These are phyloP conservation scores for Candida sp. DNA, from an alignment of 1,139 yeast genomes.

Conservation along the genomic window DNA sequence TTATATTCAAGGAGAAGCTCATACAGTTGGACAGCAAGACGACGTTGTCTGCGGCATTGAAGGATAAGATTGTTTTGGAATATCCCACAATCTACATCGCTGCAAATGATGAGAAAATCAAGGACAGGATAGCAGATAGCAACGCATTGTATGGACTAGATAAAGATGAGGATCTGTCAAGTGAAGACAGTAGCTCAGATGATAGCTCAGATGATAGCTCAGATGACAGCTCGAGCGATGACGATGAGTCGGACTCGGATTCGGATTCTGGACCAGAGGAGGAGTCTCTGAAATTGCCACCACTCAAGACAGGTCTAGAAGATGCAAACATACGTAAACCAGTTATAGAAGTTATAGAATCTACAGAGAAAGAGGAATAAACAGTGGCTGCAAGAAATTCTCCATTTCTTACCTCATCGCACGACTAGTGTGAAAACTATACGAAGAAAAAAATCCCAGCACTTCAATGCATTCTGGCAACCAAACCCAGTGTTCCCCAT, in stretches of 20 bases:
- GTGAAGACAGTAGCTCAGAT: conserved; percentile 14
- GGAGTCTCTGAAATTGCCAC: conserved; percentile 21
- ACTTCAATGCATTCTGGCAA: too few species aligned
- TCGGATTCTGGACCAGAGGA: conserved; percentile 22
- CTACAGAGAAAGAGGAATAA: background rate
- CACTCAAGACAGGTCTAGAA: background rate
- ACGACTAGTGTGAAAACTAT: background rate
- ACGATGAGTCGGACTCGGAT: conserved; percentile 7
- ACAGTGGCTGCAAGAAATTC: background rate
- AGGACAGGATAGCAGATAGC: conserved; percentile 16
- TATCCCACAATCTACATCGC: conserved; percentile 72
- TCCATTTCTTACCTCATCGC: background rate
- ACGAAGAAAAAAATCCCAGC: background rate
- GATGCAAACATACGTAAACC: background rate
- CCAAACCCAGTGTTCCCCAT: conserved; percentile 15
- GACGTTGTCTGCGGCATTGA: conserved; percentile 48
- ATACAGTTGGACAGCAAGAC: conserved; percentile 25
- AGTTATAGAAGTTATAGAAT: conserved; percentile 4
- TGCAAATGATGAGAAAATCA: conserved; percentile 16
- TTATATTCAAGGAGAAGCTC: conserved; percentile 25
- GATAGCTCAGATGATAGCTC: conserved; percentile 7
- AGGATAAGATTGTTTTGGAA: conserved; percentile 68
- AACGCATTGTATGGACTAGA: conserved; percentile 23
- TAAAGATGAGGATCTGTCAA: conserved; percentile 3
- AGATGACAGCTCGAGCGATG: conserved; percentile 7